A percentile compares a stretch with the other conserved stretches of the same genome.
Conservation (phyloP, 768 basidiomycete genomes). For the Dioszegia hungarica region DNA sequence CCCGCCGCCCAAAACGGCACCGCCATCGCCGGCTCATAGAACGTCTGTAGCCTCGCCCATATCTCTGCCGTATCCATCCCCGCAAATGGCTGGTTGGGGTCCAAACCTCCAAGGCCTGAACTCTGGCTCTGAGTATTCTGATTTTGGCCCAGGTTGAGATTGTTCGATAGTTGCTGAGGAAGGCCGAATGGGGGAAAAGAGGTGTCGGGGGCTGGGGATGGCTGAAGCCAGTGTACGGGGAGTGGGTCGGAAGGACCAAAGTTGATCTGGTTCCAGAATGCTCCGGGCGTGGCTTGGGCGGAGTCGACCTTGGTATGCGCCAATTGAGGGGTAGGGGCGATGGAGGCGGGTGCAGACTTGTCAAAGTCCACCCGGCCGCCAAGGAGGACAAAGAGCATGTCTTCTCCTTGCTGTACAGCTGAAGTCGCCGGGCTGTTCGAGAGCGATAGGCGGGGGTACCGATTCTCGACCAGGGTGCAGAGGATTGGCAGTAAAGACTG, state of each 20-base stretch:
- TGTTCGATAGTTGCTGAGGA: too few relatives aligned
- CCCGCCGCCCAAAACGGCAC: constrained; percentile 16
- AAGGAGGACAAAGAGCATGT: constrained; percentile 41
- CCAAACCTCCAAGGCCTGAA: too few relatives aligned
- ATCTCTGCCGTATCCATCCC: constrained; percentile 23
- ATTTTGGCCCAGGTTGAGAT: too few relatives aligned
- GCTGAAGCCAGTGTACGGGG: background rate
- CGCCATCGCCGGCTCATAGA: constrained; percentile 35
- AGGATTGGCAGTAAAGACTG: constrained; percentile 32
- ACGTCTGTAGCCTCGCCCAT: constrained; percentile 40
- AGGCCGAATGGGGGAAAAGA: too few relatives aligned
- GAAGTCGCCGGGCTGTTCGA: background rate
- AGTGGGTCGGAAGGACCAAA: too few relatives aligned
- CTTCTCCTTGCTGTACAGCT: constrained; percentile 28
- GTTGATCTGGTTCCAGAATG: too few relatives aligned
- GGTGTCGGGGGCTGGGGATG: background rate
- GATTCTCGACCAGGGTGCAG: constrained; percentile 24
- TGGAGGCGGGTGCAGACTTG: background rate
- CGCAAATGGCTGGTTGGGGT: background rate
- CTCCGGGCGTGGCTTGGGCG: too few relatives aligned
- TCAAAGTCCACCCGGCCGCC: constrained; percentile 29
- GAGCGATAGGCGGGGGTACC: constrained; percentile 30
- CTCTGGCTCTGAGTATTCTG: too few relatives aligned
- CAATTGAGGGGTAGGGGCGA: background rate
- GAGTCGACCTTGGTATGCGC: background rate